Evolutionary conservation across 2,329 filamentous ascomycete genomes (phyloP).

Genomic region (Fusarium robinianum): DNA sequence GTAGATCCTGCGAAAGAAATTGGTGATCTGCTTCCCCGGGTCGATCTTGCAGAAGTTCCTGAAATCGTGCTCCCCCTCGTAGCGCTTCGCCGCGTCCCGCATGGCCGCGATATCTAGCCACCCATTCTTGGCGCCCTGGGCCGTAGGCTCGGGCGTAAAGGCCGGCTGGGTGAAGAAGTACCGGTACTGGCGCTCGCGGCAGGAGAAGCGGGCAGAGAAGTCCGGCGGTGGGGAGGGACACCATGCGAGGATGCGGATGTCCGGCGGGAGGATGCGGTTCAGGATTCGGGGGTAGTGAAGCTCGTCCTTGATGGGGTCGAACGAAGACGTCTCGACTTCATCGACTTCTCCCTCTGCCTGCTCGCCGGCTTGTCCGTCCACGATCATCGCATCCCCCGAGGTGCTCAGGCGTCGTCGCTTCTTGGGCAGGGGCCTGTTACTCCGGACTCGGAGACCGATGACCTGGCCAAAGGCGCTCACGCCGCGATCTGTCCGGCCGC

Average conservation of each 20-base stretch:
- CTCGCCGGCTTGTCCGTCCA: conserved; percentile 23
- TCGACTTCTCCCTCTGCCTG: conserved; percentile 25
- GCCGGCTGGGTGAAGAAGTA: conserved; percentile 98
- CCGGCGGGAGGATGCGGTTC: conserved; percentile 84
- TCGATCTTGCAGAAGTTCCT: conserved; percentile 97
- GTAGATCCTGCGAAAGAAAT: conserved; percentile 79
- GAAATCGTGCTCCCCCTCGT: conserved; percentile 88
- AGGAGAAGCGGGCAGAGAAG: conserved; percentile 93
- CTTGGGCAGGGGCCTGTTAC: conserved; percentile 66
- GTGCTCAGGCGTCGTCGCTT: conserved; percentile 32
- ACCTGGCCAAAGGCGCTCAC: conserved; percentile 98
- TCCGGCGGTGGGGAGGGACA: conserved; percentile 77
- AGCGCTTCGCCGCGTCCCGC: conserved; percentile 77
- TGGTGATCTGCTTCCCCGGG: conserved; percentile 83
- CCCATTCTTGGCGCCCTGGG: conserved; percentile 59
- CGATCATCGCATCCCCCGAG: conserved; percentile 30
- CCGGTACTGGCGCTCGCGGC: conserved; percentile 85
- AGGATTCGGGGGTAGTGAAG: conserved; percentile 81
- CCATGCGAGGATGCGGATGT: conserved; percentile 93
- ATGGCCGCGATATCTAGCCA: conserved; percentile 90
- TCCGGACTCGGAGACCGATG: conserved; percentile 80
- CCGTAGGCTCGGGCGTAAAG: conserved; percentile 64
- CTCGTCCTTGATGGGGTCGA: conserved; percentile 78
- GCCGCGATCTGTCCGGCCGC: conserved; percentile 87
- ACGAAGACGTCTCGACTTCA: conserved; percentile 34